Evolutionary conservation across 1,284 basidiomycete species (phyloP).

Genomic region (Malassezia equina): DNA sequence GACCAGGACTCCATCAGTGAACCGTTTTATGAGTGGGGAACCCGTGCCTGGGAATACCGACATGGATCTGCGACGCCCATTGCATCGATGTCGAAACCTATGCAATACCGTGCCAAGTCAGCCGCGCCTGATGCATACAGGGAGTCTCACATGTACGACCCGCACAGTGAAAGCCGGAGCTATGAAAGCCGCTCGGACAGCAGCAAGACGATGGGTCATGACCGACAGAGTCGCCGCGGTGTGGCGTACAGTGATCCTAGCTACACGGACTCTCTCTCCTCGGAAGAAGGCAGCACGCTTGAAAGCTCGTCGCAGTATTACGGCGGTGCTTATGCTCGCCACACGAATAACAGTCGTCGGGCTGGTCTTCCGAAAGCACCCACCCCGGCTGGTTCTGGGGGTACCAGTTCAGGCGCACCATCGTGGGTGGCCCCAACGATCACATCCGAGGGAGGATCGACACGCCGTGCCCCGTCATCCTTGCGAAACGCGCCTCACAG

Average conservation of each 20-base stretch:
- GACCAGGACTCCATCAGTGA: constrained; percentile 53
- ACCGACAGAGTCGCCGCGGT: constrained; percentile 24
- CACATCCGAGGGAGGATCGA: constrained; percentile 6
- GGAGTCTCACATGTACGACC: background rate
- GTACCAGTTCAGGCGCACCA: constrained; percentile 6
- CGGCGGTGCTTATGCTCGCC: constrained; percentile 15
- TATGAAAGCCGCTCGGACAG: background rate
- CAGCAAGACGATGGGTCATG: background rate
- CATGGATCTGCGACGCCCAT: constrained; percentile 8
- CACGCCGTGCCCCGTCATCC: background rate
- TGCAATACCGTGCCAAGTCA: constrained; percentile 20
- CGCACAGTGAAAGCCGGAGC: background rate
- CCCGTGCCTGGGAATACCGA: constrained; percentile 40
- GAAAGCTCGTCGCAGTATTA: constrained; percentile 10
- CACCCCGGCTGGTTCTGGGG: constrained; percentile 11
- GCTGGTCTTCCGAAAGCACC: constrained; percentile 13
- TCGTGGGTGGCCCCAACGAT: constrained; percentile 14
- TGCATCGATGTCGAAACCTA: constrained; percentile 13
- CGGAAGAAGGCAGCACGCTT: constrained; percentile 4
- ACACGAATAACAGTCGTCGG: constrained; percentile 13
- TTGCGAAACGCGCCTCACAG: background rate
- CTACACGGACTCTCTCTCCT: constrained; percentile 11
- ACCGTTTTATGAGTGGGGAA: constrained; percentile 43
- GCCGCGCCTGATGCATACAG: background rate
- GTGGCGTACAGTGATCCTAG: constrained; percentile 30